Base-by-base conservation (phyloP, 192 early-diverging fungal genomes). In the Obelidium mucronatum region DNA sequence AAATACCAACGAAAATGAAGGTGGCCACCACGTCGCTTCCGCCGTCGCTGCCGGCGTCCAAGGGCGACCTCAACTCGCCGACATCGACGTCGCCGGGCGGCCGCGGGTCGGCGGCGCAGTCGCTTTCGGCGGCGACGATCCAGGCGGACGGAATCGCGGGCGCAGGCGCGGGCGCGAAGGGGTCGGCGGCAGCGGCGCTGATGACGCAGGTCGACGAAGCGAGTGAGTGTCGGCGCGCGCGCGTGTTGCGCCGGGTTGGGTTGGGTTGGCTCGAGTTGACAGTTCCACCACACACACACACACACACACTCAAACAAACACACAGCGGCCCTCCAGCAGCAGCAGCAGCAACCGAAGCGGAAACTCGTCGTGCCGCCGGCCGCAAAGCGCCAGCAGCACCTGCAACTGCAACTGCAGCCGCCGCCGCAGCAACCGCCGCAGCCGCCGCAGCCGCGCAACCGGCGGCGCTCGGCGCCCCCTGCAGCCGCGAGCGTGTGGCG, bases 151-250 rank as follows among this genome's bases (percentile, higher is more conserved):
- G n/a, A n/a, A n/a, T n/a, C n/a, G n/a, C n/a, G n/a, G n/a, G n/a
- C 51, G 51, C 51, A 15, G 15, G 51, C 51, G n/a, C 15, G 51
- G n/a, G 13, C 15, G 51, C 51, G 51, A 52, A 52, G n/a, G n/a
- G n/a, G n/a, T 31, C 55, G 55, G 11, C 24, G 8, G 11, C 28
- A 64, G 13, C 61, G 8, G 8, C 31, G 24, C 37, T 64, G 11
- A 64, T 64, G 11, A 64, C 61, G 8, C 61, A 64, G 24, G 61
- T 64, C 61, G 61, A 64, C 34, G 61, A 64, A 64, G 36, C 13
- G 19, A 26, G n/a, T n/a, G n/a, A n/a, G n/a, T n/a, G n/a, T n/a
- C n/a, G n/a, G n/a, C n/a, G n/a, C n/a, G n/a, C n/a, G n/a, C n/a
- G n/a, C n/a, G n/a, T n/a, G n/a, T n/a, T n/a, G n/a, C n/a, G n/a